Percentiles rank a stretch among this genome's conserved stretches.
Conservation (phyloP, 2,329 filamentous ascomycete genomes). For the Sordariomycetes sp. region DNA sequence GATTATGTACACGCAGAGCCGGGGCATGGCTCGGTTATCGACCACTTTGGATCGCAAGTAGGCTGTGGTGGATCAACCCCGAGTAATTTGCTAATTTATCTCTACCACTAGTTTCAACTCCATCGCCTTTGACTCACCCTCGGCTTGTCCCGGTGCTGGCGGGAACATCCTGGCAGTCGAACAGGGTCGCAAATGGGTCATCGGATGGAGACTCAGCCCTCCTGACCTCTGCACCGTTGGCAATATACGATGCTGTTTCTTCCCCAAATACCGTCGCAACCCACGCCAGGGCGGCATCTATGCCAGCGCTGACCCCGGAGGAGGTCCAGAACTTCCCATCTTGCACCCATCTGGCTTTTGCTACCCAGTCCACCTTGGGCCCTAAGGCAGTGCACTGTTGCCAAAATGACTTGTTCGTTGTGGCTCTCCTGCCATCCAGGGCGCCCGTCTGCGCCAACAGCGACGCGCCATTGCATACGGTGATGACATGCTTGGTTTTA, state of each 20-base stretch:
- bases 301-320: constrained; percentile 49
- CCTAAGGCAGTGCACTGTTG: constrained; percentile 31
- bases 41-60: too few relatives aligned
- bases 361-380: constrained; percentile 41
- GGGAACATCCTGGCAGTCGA: too few relatives aligned
- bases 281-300: constrained; percentile 51
- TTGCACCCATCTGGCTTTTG: constrained; percentile 45
- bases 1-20: too few relatives aligned
- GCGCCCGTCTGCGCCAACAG: constrained; percentile 47
- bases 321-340: constrained; percentile 51
- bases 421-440: constrained; percentile 49
- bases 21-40: too few relatives aligned
- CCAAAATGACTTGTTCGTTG: constrained; percentile 54
- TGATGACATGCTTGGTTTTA: constrained; percentile 40
- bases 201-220: too few relatives aligned
- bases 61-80: too few relatives aligned
- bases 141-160: too few relatives aligned
- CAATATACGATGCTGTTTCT: constrained; percentile 18
- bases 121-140: too few relatives aligned
- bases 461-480: constrained; percentile 55
- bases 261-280: constrained; percentile 42
- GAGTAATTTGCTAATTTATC: too few relatives aligned
- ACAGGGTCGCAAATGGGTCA: too few relatives aligned
- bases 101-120: too few relatives aligned
- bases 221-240: too few relatives aligned